These are phyloP conservation scores for Cercis canadensis DNA, from an alignment of 306 rosid species.

Conservation along the genomic window DNA sequence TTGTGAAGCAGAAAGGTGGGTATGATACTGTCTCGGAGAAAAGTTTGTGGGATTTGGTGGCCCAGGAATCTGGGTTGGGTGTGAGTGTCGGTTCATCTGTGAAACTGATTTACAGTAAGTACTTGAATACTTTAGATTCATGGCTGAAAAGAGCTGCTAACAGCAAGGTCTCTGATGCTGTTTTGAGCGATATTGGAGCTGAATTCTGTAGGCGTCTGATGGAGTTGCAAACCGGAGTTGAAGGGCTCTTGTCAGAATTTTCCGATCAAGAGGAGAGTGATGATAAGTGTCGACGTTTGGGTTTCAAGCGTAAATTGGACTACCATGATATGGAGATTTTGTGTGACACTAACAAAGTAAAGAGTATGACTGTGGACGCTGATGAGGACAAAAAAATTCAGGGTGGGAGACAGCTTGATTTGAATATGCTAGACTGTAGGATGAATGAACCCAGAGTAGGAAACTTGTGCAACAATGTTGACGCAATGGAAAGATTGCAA, in stretches of 20 bases:
- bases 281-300: conserved; percentile 1
- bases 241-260: conserved; percentile 36
- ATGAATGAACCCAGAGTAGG: neutral
- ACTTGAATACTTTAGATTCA: conserved; percentile 58
- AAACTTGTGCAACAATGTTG: conserved; percentile 18
- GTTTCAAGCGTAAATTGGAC: conserved; percentile 22
- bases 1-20: conserved; percentile 82
- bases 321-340: conserved; percentile 38
- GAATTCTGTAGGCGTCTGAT: conserved; percentile 50
- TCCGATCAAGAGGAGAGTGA: conserved; percentile 36
- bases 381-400: conserved; percentile 27
- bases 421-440: conserved; percentile 21
- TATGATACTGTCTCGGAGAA: conserved; percentile 47
- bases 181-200: conserved; percentile 45
- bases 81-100: conserved; percentile 47
- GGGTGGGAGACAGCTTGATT: conserved; percentile 30
- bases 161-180: conserved; percentile 44
- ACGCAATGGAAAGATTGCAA: neutral
- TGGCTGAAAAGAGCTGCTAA: conserved; percentile 46
- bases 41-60: conserved; percentile 67
- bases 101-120: conserved; percentile 60
- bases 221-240: conserved; percentile 55
- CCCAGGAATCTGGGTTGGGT: conserved; percentile 66
- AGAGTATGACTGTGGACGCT: neutral
- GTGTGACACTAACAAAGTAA: conserved; percentile 40